These are phyloP conservation scores for Boletus speciosus DNA, from an alignment of 768 basidiomycete genomes.

Conservation along the genomic window DNA sequence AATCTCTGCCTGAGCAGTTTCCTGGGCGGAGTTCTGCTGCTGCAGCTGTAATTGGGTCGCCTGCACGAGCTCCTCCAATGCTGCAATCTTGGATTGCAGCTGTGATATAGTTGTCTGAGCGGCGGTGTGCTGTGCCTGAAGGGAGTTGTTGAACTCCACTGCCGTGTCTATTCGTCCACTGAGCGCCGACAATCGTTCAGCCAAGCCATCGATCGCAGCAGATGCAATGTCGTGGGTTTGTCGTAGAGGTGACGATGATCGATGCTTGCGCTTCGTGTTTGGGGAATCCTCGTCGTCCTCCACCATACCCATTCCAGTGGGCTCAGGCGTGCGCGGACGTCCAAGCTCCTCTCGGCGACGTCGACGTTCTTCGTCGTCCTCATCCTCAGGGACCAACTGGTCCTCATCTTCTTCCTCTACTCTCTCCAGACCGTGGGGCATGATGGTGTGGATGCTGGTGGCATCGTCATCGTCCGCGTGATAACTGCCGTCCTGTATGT, in stretches of 20 bases:
- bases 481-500: constrained; percentile 17
- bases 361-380: constrained; percentile 47
- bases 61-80: constrained; percentile 67
- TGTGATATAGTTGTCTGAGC: constrained; percentile 72
- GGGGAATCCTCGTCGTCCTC: constrained; percentile 43
- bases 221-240: constrained; percentile 25
- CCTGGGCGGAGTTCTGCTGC: constrained; percentile 35
- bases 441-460: constrained; percentile 67
- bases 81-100: constrained; percentile 64
- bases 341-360: constrained; percentile 53
- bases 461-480: constrained; percentile 67
- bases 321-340: constrained; percentile 80
- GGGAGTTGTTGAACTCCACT: constrained; percentile 62
- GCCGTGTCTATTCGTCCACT: constrained; percentile 74
- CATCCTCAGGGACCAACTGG: constrained; percentile 36
- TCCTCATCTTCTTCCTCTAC: constrained; percentile 78
- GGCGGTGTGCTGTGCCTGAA: constrained; percentile 74
- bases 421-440: constrained; percentile 64
- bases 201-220: constrained; percentile 52
- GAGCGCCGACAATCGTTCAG: constrained; percentile 57
- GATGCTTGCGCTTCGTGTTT: constrained; percentile 17
- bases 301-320: constrained; percentile 53
- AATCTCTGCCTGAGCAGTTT: constrained; percentile 32
- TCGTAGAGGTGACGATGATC: constrained; percentile 14
- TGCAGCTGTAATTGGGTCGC: constrained; percentile 41